phyloP scores from a whole-genome alignment of 2,329 filamentous ascomycete genomes.

The Neocucurbitaria cava region DNA sequence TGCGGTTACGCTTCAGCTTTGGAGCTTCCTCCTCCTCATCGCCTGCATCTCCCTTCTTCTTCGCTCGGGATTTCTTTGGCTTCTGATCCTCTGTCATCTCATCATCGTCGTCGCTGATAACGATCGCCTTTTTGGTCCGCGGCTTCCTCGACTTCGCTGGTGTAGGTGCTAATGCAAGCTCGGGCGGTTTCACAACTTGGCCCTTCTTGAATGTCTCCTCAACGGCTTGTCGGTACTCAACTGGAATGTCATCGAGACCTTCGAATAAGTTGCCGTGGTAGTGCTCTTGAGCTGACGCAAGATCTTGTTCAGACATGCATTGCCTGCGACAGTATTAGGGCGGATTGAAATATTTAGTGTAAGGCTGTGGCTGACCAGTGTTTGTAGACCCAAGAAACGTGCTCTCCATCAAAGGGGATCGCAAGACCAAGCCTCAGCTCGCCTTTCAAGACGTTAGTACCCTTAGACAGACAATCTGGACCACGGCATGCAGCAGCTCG shows the following conservation, averaged over 20 bases:
- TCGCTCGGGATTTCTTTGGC: background rate
- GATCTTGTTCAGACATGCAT: conserved; percentile 77
- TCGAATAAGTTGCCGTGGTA: conserved; percentile 70
- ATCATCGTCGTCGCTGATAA: background rate
- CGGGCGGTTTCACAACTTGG: conserved; percentile 68
- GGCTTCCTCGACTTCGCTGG: conserved; percentile 39
- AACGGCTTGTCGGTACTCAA: conserved; percentile 74
- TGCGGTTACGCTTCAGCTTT: conserved; percentile 12
- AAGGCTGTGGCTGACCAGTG: conserved; percentile 75
- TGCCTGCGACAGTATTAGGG: conserved; percentile 65
- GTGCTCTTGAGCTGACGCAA: conserved; percentile 66
- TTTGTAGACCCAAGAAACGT: conserved; percentile 74
- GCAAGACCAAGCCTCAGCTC: conserved; percentile 74
- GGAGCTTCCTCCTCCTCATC: background rate
- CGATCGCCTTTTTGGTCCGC: conserved; percentile 23
- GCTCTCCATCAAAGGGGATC: conserved; percentile 40
- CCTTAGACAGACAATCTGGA: conserved; percentile 71
- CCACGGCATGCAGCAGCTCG: conserved; percentile 70
- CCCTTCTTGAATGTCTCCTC: conserved; percentile 73
- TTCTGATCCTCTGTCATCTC: background rate
- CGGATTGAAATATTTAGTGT: conserved; percentile 14
- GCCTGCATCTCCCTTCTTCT: background rate
- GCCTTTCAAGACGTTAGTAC: conserved; percentile 78
- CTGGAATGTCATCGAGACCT: conserved; percentile 74
- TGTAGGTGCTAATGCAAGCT: conserved; percentile 18